These are phyloP conservation scores for Pueraria montana DNA, from an alignment of 306 rosid species.

Conservation along the genomic window DNA sequence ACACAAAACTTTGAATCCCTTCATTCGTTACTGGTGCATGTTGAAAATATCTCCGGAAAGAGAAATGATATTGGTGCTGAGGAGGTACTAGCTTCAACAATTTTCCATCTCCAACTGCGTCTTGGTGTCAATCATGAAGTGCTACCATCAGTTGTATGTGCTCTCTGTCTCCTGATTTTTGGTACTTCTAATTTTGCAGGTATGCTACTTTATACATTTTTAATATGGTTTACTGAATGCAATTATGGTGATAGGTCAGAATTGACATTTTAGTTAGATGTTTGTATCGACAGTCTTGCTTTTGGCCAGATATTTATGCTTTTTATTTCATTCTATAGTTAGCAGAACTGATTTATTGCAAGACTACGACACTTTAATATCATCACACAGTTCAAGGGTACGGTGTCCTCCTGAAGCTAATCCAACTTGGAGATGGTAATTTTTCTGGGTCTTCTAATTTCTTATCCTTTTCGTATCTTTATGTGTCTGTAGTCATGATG, in stretches of 20 bases:
- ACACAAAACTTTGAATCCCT: slow-evolving; percentile 56
- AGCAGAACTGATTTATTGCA: slow-evolving; percentile 55
- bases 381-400: slow-evolving; percentile 64
- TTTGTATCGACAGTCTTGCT: background rate
- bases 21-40: slow-evolving; percentile 61
- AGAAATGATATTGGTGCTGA: slow-evolving; percentile 56
- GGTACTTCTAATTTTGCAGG: slow-evolving; percentile 61
- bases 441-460: slow-evolving; percentile 16
- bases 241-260: slow-evolving; percentile 12
- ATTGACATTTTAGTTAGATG: slow-evolving; percentile 30
- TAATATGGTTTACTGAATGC: slow-evolving; percentile 21
- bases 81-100: slow-evolving; percentile 72
- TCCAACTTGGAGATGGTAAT: slow-evolving; percentile 94
- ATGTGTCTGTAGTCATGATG: background rate
- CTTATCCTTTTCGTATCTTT: background rate
- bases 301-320: slow-evolving; percentile 23
- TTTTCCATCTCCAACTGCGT: slow-evolving; percentile 75
- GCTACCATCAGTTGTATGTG: slow-evolving; percentile 77
- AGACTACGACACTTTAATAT: slow-evolving; percentile 51
- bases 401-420: slow-evolving; percentile 83
- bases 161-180: slow-evolving; percentile 75
- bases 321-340: slow-evolving; percentile 46
- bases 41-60: slow-evolving; percentile 50
- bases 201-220: slow-evolving; percentile 47
- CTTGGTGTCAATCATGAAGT: slow-evolving; percentile 55